Base-by-base conservation (phyloP, 208 protist species). In the Wallacemonas sp. region DNA sequence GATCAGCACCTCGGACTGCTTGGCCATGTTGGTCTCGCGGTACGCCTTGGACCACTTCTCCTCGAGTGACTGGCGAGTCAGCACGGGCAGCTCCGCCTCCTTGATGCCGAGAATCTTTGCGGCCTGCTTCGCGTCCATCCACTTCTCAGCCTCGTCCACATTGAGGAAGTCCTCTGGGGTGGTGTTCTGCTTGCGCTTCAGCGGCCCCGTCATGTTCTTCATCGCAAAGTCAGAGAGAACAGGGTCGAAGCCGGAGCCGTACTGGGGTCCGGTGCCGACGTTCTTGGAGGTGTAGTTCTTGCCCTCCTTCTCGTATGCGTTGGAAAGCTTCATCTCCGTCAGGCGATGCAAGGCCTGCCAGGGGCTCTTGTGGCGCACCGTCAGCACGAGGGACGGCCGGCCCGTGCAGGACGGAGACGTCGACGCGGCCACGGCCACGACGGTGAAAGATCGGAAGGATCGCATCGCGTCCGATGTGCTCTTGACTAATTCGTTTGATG, bases 31-130 rank as follows among this genome's bases (percentile, higher is more conserved):
- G 26, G 74, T 73, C 50, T 85, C 71, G 28, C 70, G 57, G 70
- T 95, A 95, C 8, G 67, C 74, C 65, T 79, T 84, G 11, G 52
- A 65, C 77, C 81, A 95, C 23, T 61, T 48, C 36, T 87, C 79
- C 74, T 93, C 87, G 14, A 95, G 32, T 25, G 59, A 41, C 11
- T 67, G 46, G 3, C 67, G 41, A 1, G 67, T 90, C 39, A 95
- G 66, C 55, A 38, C 85, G 3, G 86, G 76, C 7, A 95, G 77
- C 11, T 93, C 84, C 0, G 70, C 61, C 61, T 93, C 87, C 70
- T 87, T 92, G 49, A 95, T 87, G 11, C 77, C 80, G 5, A 95
- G 77, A 14, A 92, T 78, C 76, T 91, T 90, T 3, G 90, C 90
- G 1, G 90, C 90, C 22, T 77, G 65, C 54, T 75, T 74, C 20